Percentiles rank a stretch among this genome's conserved stretches.
phyloP scores from a whole-genome alignment of 805 yeast genomes.

The Myxozyma neglecta region DNA sequence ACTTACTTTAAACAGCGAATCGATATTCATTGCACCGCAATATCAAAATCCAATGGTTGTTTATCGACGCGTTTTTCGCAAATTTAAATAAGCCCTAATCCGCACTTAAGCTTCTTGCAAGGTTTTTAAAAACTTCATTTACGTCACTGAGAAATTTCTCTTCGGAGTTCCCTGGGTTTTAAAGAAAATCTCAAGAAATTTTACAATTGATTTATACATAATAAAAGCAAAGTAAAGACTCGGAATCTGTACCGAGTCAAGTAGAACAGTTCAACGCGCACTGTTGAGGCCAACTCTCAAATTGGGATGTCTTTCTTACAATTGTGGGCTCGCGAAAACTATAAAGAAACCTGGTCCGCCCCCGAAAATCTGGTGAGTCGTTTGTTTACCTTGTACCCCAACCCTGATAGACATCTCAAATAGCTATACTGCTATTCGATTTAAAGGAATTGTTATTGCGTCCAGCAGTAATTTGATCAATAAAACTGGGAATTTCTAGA shows the following conservation, averaged over 20 bases:
- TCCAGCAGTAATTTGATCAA: too few relatives aligned
- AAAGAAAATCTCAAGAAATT: not conserved
- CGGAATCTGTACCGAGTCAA: not conserved
- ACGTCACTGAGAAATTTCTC: not conserved
- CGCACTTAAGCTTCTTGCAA: not conserved
- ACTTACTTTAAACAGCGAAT: conserved; percentile 22
- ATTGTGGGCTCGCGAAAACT: not conserved
- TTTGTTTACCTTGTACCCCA: conserved; percentile 1
- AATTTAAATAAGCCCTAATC: not conserved
- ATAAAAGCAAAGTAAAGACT: not conserved
- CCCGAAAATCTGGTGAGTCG: not conserved
- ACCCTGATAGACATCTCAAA: not conserved
- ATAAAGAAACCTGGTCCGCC: not conserved
- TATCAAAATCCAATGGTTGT: too few relatives aligned
- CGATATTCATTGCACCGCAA: conserved; percentile 6
- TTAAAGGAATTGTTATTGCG: too few relatives aligned
- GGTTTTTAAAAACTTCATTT: not conserved
- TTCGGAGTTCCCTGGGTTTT: not conserved
- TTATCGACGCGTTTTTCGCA: not conserved
- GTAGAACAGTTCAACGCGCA: not conserved
- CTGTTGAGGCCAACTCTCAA: not conserved
- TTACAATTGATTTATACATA: too few relatives aligned
- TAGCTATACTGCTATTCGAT: not conserved
- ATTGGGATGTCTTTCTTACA: too few relatives aligned
- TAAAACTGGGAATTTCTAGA: too few relatives aligned